Evolutionary conservation across 1,284 basidiomycete genomes (phyloP).

Genomic region (Trichosporon faecale): DNA sequence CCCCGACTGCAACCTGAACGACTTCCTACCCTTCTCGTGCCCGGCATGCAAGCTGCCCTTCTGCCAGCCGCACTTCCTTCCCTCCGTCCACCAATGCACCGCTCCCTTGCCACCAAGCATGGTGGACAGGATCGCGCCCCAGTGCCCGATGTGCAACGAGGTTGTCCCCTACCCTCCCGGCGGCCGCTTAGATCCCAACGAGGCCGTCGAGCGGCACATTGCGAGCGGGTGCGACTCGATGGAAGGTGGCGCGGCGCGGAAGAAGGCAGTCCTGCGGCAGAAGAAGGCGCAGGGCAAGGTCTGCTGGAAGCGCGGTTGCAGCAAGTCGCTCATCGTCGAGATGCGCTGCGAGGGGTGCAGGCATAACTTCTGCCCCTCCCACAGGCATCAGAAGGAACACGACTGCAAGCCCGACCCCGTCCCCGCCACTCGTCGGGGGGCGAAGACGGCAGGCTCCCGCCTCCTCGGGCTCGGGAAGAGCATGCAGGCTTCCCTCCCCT

Average conservation of each 20-base stretch:
- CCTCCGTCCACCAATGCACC: constrained; percentile 44
- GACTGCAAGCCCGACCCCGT: constrained; percentile 32
- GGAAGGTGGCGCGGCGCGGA: constrained; percentile 45
- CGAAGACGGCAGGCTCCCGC: constrained; percentile 37
- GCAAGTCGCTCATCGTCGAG: constrained; percentile 46
- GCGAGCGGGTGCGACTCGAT: constrained; percentile 40
- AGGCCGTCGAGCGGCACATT: constrained; percentile 50
- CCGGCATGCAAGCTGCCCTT: constrained; percentile 50
- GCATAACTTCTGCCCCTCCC: constrained; percentile 44
- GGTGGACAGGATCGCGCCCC: constrained; percentile 50
- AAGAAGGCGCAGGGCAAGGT: constrained; percentile 47
- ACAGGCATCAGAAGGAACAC: constrained; percentile 39
- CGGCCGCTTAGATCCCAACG: constrained; percentile 36
- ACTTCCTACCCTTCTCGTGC: constrained; percentile 52
- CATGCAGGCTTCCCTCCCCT: constrained; percentile 10
- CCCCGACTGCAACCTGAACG: constrained; percentile 47
- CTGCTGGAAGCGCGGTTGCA: constrained; percentile 47
- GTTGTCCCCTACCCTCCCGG: constrained; percentile 39
- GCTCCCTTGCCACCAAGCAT: constrained; percentile 46
- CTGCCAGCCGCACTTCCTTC: constrained; percentile 51
- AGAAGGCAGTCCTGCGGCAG: constrained; percentile 38
- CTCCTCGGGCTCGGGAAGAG: constrained; percentile 23
- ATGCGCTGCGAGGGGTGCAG: constrained; percentile 49
- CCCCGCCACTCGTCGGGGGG: constrained; percentile 17
- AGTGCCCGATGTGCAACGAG: constrained; percentile 49